phyloP scores from a whole-genome alignment of 805 yeast species.

The Zygoascus flipseniorum region DNA sequence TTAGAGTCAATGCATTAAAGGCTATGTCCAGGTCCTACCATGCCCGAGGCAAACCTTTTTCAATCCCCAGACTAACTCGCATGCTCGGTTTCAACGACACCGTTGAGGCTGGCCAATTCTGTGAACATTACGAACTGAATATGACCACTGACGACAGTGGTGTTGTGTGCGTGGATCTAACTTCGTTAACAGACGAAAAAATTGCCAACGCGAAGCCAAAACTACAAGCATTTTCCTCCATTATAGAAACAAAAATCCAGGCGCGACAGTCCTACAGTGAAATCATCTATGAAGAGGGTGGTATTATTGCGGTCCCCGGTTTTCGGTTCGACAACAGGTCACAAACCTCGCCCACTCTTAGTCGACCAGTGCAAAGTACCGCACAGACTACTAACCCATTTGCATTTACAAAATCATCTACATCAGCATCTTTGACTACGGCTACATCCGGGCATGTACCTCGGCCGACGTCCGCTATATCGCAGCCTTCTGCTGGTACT shows the following conservation, averaged over 20 bases:
- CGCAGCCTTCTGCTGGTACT: neutral
- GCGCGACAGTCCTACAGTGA: neutral
- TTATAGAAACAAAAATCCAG: neutral
- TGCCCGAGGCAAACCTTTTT: constrained; percentile 58
- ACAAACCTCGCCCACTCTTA: neutral
- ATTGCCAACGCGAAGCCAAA: neutral
- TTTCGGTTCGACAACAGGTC: neutral
- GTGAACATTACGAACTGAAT: constrained; percentile 52
- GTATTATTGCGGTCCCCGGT: neutral
- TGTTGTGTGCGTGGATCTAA: constrained; percentile 33
- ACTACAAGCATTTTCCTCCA: neutral
- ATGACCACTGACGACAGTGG: constrained; percentile 29
- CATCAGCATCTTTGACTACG: neutral
- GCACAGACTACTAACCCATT: neutral
- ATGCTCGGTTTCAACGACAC: constrained; percentile 62
- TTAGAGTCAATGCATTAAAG: constrained; percentile 64
- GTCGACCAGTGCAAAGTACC: neutral
- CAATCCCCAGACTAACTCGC: constrained; percentile 37
- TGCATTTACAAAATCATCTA: neutral
- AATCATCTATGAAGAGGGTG: neutral
- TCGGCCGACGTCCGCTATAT: neutral
- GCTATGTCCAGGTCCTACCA: constrained; percentile 61
- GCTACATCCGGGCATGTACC: neutral
- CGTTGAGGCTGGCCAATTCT: constrained; percentile 46
- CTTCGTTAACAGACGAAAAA: neutral